Percentiles rank a stretch among this genome's conserved stretches.
These are phyloP conservation scores for Coemansia sp. DNA, from an alignment of 192 early-diverging fungal species.

Conservation along the genomic window DNA sequence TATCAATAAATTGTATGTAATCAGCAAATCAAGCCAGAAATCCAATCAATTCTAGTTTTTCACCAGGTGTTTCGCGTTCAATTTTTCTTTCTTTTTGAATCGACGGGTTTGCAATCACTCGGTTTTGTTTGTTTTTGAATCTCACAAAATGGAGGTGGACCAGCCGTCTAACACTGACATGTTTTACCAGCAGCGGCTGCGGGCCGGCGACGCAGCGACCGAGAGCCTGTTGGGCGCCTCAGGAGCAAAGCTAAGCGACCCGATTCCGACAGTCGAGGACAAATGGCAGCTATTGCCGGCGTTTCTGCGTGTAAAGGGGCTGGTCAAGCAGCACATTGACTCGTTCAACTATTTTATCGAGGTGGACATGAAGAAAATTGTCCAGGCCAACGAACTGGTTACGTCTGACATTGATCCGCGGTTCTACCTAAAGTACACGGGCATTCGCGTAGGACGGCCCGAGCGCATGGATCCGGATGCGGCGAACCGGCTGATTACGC, in stretches of 20 bases:
- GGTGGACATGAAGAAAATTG: constrained; percentile 90
- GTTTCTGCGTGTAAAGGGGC: constrained; percentile 93
- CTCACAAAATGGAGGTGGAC: constrained; percentile 20
- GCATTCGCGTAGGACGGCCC: constrained; percentile 82
- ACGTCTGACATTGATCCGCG: constrained; percentile 89
- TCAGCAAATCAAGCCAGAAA: no score
- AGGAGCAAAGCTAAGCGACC: constrained; percentile 25
- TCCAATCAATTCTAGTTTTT: no score
- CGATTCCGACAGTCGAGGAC: constrained; percentile 64
- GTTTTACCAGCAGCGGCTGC: constrained; percentile 19
- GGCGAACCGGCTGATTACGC: constrained; percentile 75
- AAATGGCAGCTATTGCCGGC: constrained; percentile 98
- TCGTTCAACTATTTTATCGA: constrained; percentile 99
- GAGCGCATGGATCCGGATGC: constrained; percentile 75
- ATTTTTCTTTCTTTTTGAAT: no score
- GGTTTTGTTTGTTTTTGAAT: background rate
- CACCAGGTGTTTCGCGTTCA: no score
- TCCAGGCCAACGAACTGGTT: constrained; percentile 86
- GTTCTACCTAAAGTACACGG: constrained; percentile 90
- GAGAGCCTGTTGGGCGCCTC: constrained; percentile 24
- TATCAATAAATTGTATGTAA: no score
- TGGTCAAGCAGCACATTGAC: constrained; percentile 98
- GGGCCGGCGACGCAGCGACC: constrained; percentile 13
- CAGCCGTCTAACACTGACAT: background rate
- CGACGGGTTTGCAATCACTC: background rate